A percentile compares a stretch with the other conserved stretches of the same genome.
Evolutionary conservation across 2,329 filamentous ascomycete species (phyloP).

Genomic region (Neofusicoccum cordaticola): DNA sequence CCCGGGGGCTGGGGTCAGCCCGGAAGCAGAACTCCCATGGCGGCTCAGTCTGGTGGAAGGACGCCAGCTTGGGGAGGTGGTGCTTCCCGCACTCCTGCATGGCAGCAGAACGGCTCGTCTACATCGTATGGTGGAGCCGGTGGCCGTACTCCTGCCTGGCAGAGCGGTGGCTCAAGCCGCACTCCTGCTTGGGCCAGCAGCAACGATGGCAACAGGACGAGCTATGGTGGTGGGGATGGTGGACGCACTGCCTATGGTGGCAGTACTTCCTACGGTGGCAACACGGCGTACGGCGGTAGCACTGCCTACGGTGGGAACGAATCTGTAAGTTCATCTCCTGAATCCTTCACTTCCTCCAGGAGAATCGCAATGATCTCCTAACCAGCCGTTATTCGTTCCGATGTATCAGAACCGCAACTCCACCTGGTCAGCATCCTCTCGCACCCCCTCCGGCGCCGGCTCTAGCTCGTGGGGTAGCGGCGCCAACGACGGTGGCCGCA

Average conservation of each 20-base stretch:
- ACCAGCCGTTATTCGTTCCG: background rate
- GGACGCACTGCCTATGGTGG: conserved; percentile 51
- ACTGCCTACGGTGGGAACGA: conserved; percentile 51
- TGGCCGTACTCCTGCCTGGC: conserved; percentile 34
- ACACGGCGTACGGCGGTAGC: conserved; percentile 55
- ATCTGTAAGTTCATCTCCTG: conserved; percentile 21
- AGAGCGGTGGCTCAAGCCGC: conserved; percentile 18
- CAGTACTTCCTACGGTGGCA: conserved; percentile 50
- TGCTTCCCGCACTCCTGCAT: conserved; percentile 43
- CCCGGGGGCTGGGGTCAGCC: conserved; percentile 25
- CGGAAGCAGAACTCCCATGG: conserved; percentile 46
- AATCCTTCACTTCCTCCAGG: background rate
- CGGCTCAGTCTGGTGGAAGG: conserved; percentile 48
- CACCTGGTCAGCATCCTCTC: conserved; percentile 36
- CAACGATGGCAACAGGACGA: conserved; percentile 40
- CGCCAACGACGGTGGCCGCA: conserved; percentile 70
- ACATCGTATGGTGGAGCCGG: conserved; percentile 47
- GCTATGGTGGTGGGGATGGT: conserved; percentile 42
- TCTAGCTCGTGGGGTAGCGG: conserved; percentile 51
- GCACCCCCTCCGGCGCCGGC: conserved; percentile 65
- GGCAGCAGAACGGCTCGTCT: conserved; percentile 37
- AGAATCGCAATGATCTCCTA: background rate
- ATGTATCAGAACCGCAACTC: conserved; percentile 22
- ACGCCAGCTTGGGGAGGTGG: conserved; percentile 62
- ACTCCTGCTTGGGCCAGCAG: conserved; percentile 34